A percentile compares a stretch with the other conserved stretches of the same genome.
Evolutionary conservation across 352 stramenopile species (phyloP).

Genomic region (Phytophthora europaea): DNA sequence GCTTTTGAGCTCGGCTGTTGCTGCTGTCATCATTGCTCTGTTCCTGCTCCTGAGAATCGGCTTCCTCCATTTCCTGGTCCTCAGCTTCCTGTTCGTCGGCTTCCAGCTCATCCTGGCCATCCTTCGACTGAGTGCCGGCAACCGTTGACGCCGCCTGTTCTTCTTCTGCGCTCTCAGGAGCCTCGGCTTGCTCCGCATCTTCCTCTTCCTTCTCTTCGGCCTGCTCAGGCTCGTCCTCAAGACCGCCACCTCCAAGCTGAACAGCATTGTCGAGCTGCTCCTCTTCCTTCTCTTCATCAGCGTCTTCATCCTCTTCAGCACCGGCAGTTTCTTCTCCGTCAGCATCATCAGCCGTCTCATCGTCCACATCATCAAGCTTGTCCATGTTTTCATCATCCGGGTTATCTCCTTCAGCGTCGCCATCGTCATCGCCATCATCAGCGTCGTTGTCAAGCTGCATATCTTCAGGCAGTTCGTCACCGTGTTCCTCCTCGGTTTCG

Average conservation of each 20-base stretch:
- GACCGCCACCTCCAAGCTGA: slow-evolving; percentile 73
- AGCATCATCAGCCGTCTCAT: slow-evolving; percentile 49
- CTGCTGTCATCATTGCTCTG: slow-evolving; percentile 71
- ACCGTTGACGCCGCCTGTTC: slow-evolving; percentile 69
- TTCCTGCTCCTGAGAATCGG: slow-evolving; percentile 53
- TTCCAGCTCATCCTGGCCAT: slow-evolving; percentile 83
- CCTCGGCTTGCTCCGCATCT: slow-evolving; percentile 67
- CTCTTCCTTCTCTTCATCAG: slow-evolving; percentile 76
- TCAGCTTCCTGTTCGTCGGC: slow-evolving; percentile 57
- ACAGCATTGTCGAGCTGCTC: slow-evolving; percentile 75
- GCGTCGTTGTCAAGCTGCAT: slow-evolving; percentile 86
- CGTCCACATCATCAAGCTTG: slow-evolving; percentile 64
- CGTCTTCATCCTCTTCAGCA: slow-evolving; percentile 58
- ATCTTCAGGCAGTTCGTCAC: slow-evolving; percentile 83
- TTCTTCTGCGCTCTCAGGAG: slow-evolving; percentile 49
- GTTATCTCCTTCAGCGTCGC: slow-evolving; percentile 50
- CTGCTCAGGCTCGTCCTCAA: slow-evolving; percentile 83
- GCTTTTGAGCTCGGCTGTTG: slow-evolving; percentile 60
- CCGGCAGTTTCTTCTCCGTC: slow-evolving; percentile 49
- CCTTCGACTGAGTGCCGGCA: slow-evolving; percentile 84
- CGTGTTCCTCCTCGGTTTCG: slow-evolving; percentile 67
- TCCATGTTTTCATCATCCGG: slow-evolving; percentile 65
- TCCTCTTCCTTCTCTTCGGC: slow-evolving; percentile 70
- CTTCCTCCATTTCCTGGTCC: slow-evolving; percentile 58
- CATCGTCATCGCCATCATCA: slow-evolving; percentile 50